Percentiles rank a stretch among this genome's conserved stretches.
Evolutionary conservation across 108 stramenopile species (phyloP).

Genomic region (Cyclotella kingstonii): DNA sequence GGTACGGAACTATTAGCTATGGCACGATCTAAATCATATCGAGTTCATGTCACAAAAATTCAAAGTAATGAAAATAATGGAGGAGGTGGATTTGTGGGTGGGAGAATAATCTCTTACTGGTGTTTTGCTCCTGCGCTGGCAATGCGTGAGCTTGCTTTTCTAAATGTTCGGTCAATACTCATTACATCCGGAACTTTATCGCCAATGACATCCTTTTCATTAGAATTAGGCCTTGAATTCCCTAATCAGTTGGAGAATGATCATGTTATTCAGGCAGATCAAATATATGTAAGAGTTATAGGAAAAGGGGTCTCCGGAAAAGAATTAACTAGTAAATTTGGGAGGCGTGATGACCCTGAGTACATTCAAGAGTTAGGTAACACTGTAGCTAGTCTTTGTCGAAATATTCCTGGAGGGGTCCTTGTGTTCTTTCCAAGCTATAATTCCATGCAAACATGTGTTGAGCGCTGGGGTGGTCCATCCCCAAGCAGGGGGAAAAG

Average conservation of each 20-base stretch:
- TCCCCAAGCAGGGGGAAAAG: conserved; percentile 26
- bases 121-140: conserved; percentile 97
- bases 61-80: conserved; percentile 18
- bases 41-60: conserved; percentile 61
- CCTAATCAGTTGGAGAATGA: conserved; percentile 87
- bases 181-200: conserved; percentile 95
- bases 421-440: conserved; percentile 98
- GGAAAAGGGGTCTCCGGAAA: conserved; percentile 81
- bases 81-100: conserved; percentile 51
- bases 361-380: conserved; percentile 92
- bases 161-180: conserved; percentile 83
- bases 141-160: conserved; percentile 82
- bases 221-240: conserved; percentile 90
- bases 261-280: conserved; percentile 90
- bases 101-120: conserved; percentile 91
- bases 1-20: conserved; percentile 59
- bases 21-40: conserved; percentile 79
- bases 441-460: conserved; percentile 75
- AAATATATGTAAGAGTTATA: conserved; percentile 86
- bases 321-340: conserved; percentile 80
- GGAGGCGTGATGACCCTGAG: conserved; percentile 75
- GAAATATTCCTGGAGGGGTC: conserved; percentile 89
- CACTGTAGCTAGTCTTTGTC: conserved; percentile 75
- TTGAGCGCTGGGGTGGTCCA: conserved; percentile 82
- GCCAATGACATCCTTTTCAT: conserved; percentile 87